Percentiles rank a stretch among this genome's conserved stretches.
phyloP scores from a whole-genome alignment of 1,284 basidiomycete species.

The Ganoderma boninense region DNA sequence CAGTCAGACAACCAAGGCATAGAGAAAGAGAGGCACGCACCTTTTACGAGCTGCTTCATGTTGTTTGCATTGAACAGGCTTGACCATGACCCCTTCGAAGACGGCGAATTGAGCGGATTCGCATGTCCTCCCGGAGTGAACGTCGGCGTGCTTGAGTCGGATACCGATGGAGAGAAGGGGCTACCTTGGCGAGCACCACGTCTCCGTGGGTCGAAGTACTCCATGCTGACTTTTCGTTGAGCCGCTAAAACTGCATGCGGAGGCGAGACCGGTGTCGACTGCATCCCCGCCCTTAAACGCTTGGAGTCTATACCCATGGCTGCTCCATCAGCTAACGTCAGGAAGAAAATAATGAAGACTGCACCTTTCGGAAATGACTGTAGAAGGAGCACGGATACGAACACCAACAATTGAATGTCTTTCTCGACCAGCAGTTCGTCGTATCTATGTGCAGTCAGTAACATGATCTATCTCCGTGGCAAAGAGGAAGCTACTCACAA shows the following conservation, averaged over 20 bases:
- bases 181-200: slow-evolving; percentile 19
- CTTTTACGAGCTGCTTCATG: slow-evolving; percentile 71
- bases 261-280: slow-evolving; percentile 18
- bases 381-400: slow-evolving; percentile 76
- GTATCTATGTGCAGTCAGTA: slow-evolving; percentile 55
- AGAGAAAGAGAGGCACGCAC: slow-evolving; percentile 44
- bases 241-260: slow-evolving; percentile 12
- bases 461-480: not conserved
- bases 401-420: slow-evolving; percentile 86
- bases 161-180: slow-evolving; percentile 46
- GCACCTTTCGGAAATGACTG: slow-evolving; percentile 41
- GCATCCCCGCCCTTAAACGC: not conserved
- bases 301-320: not conserved
- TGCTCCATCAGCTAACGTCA: not conserved
- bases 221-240: slow-evolving; percentile 28
- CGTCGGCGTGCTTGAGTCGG: slow-evolving; percentile 47
- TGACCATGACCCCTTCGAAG: slow-evolving; percentile 79
- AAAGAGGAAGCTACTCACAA: slow-evolving; percentile 36
- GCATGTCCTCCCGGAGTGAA: slow-evolving; percentile 27
- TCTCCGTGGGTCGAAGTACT: slow-evolving; percentile 28
- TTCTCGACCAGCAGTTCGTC: slow-evolving; percentile 66
- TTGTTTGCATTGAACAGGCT: slow-evolving; percentile 72
- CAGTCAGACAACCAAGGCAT: not conserved
- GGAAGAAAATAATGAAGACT: not conserved
- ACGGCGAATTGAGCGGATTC: slow-evolving; percentile 50